Evolutionary conservation across 352 stramenopile species (phyloP).

Genomic region (Globisporangium megalacanthum): DNA sequence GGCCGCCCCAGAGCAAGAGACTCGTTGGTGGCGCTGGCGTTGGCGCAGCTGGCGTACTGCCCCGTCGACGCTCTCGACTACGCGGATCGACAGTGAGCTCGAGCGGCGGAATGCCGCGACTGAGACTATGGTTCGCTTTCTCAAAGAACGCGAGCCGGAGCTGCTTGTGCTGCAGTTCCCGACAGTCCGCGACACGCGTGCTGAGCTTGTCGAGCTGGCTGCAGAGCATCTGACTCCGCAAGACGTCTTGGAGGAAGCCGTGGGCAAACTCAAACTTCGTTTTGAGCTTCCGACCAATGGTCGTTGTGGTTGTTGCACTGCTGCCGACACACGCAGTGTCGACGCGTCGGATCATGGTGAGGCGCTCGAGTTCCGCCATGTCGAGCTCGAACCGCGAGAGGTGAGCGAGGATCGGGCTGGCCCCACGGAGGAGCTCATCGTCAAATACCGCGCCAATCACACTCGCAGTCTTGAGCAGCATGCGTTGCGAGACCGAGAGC

Average conservation of each 20-base stretch:
- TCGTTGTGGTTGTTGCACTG: neutral
- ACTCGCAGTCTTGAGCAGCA: slow-evolving; percentile 86
- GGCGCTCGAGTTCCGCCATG: slow-evolving; percentile 64
- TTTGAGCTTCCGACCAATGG: slow-evolving; percentile 28
- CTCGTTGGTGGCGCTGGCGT: neutral
- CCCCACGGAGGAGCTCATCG: slow-evolving; percentile 54
- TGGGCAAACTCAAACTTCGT: slow-evolving; percentile 85
- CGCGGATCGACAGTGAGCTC: slow-evolving; percentile 23
- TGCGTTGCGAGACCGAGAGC: slow-evolving; percentile 75
- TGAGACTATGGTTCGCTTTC: slow-evolving; percentile 63
- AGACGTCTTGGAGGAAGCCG: slow-evolving; percentile 82
- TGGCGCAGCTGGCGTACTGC: slow-evolving; percentile 12
- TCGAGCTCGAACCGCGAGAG: slow-evolving; percentile 60
- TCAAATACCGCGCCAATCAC: slow-evolving; percentile 76
- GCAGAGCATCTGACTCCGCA: slow-evolving; percentile 77
- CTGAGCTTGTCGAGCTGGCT: slow-evolving; percentile 80
- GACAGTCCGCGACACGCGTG: slow-evolving; percentile 58
- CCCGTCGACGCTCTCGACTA: slow-evolving; percentile 12
- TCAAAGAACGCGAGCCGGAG: slow-evolving; percentile 72
- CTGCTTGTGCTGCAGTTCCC: slow-evolving; percentile 70
- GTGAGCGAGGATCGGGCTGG: slow-evolving; percentile 70
- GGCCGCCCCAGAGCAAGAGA: neutral
- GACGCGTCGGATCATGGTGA: slow-evolving; percentile 73
- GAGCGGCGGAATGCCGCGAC: slow-evolving; percentile 12
- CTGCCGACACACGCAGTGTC: slow-evolving; percentile 23